Base-by-base conservation (phyloP, 2,329 filamentous ascomycete species). In the Xylaria sp. region DNA sequence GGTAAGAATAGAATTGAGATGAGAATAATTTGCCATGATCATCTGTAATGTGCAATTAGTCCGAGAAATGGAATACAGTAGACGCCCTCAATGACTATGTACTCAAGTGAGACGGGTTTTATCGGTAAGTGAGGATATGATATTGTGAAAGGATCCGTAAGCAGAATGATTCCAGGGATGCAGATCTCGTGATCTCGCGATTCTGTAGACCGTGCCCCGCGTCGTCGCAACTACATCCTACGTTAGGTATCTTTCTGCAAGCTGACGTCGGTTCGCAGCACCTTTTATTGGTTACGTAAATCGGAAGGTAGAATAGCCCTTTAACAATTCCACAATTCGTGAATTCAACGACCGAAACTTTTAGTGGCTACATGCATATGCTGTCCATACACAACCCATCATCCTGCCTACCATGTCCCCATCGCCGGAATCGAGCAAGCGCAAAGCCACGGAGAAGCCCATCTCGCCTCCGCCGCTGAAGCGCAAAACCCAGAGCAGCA, bases 401-500 rank as follows among this genome's bases (percentile, higher is more conserved):
- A 11, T 34, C 29, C 11, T 13, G 16, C 11, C 24, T 39, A 38
- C 19, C 13, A 59, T 63, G 52, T 50, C 51, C 13, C 39, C 59
- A 7, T 50, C 59, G 21, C 55, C 54, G 7, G 37, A 56, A 50
- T 47, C 47, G 11, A 47, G 47, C 39, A 69, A 69, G 50, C 65
- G 67, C 21, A 69, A 66, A 49, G 60, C 56, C 18, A 37, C 39
- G 29, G 75, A 77, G 38, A 71, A 70, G 22, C 64, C 77, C 18
- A 74, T 84, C 51, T 84, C 81, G 38, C 82, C 82, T 11, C 82
- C 82, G 9, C 77, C 76, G 0, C 22, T 78, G 54, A 84, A 83
- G 64, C 77, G 81, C 37, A 81, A 78, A 57, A 63, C 78, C 8
- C 78, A 82, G 61, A 80, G 77, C 62, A 72, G 70, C 38, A 81